Base-by-base conservation (phyloP, 2,329 filamentous ascomycete species). In the Cladophialophora chaetospira region DNA sequence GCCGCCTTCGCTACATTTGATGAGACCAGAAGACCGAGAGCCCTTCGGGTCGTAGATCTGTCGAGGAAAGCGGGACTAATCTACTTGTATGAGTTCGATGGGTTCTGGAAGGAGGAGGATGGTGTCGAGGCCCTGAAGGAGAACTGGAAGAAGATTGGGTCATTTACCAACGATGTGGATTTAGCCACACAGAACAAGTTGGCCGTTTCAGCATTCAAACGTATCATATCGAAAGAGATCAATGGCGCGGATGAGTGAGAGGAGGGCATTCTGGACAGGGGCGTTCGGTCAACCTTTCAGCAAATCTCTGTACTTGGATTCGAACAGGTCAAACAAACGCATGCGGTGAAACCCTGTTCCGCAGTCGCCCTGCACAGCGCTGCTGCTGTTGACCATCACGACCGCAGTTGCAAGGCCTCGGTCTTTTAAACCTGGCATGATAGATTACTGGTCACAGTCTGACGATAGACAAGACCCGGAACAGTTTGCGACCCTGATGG, bases 131-230 rank as follows among this genome's bases (percentile, higher is more conserved):
- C 48, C 5, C 23, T 43, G 15, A 19, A 25, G 35, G 35, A 43
- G 23, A 15, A 40, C 11, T 51, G 48, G 48, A 51, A n/a, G 15
- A 51, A 51, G 36, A 19, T 51, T 13, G 48, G 35, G 13, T 43
- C 48, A 13, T 51, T 43, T 21, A 51, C 48, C 23, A 31, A 51
- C 23, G 35, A 51, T 17, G 48, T 9, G 21, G 35, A 51, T 43
- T 17, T 43, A 36, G 23, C 6, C n/a, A 43, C 48, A 5, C 35
- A 51, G 36, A 38, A 50, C 21, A 13, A 31, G 48, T 28, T 29
- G 35, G 48, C 48, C 21, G 31, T 51, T 21, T 25, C 35, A 9
- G 46, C 21, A 9, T 50, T 38, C 5, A 9, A 19, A n/a, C 5
- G 26, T 13, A 47, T 19, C 13, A 31, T n/a, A 13, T 6, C 23